phyloP scores from a whole-genome alignment of 352 stramenopile genomes.

The Phytophthora multivora region DNA sequence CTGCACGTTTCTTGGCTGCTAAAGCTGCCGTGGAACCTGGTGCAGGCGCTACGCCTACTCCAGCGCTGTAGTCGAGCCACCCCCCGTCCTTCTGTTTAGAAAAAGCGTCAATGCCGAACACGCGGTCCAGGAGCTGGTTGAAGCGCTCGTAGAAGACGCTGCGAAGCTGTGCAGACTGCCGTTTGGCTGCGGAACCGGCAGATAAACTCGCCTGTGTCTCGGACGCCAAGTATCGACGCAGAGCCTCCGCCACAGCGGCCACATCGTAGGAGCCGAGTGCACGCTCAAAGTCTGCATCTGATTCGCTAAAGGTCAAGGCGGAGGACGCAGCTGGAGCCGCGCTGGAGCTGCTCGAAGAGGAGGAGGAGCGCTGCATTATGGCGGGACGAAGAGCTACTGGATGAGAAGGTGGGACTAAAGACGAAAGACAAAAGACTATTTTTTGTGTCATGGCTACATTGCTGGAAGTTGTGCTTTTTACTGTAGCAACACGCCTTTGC shows the following conservation, averaged over 20 bases:
- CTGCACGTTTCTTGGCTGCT: slow-evolving; percentile 28
- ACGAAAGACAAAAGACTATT: slow-evolving; percentile 2
- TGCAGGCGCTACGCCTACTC: slow-evolving; percentile 29
- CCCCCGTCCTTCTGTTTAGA: slow-evolving; percentile 84
- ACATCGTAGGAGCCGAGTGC: slow-evolving; percentile 75
- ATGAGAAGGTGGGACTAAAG: slow-evolving; percentile 1
- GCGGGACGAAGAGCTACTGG: not conserved
- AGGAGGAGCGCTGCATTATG: slow-evolving; percentile 6
- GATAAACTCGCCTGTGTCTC: slow-evolving; percentile 73
- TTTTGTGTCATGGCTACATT: slow-evolving; percentile 13
- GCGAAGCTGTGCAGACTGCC: slow-evolving; percentile 76
- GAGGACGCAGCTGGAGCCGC: slow-evolving; percentile 11
- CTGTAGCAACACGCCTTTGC: slow-evolving; percentile 56
- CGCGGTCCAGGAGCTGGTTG: slow-evolving; percentile 81
- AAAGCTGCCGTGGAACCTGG: slow-evolving; percentile 20
- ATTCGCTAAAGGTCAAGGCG: slow-evolving; percentile 55
- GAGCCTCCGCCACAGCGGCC: slow-evolving; percentile 51
- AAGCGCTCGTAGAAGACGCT: slow-evolving; percentile 88
- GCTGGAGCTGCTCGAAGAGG: slow-evolving; percentile 1
- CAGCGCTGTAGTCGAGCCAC: slow-evolving; percentile 84
- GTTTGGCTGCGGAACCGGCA: slow-evolving; percentile 57
- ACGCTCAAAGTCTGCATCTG: slow-evolving; percentile 73
- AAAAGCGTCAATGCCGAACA: slow-evolving; percentile 74
- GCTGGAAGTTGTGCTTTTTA: slow-evolving; percentile 8
- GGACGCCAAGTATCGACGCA: slow-evolving; percentile 70